These are phyloP conservation scores for Cryptococcus sp. DNA, from an alignment of 1,284 basidiomycete species.

Conservation along the genomic window DNA sequence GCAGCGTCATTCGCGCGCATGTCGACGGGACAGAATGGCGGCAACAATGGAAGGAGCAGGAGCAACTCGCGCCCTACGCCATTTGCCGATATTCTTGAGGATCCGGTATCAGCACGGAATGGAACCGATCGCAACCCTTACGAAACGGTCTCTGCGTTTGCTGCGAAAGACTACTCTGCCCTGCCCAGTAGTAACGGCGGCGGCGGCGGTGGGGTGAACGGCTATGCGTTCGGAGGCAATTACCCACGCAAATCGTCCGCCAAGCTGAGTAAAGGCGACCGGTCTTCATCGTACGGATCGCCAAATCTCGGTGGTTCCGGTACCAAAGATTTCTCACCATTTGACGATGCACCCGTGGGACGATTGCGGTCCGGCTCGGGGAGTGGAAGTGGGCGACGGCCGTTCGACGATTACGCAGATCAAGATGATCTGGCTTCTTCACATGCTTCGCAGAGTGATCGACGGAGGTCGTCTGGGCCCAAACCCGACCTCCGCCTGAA, in stretches of 20 bases:
- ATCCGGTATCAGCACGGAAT: conserved; percentile 1
- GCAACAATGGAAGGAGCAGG: conserved; percentile 4
- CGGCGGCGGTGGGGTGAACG: not conserved
- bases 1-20: conserved; percentile 34
- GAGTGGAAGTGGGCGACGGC: conserved; percentile 9
- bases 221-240: not conserved
- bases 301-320: not conserved
- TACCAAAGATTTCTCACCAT: conserved; percentile 18
- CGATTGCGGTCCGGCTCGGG: conserved; percentile 11
- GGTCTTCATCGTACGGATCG: not conserved
- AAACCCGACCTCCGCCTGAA: conserved; percentile 24
- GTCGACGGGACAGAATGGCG: conserved; percentile 1
- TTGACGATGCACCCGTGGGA: conserved; percentile 22
- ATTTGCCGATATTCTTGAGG: conserved; percentile 29
- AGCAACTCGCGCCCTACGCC: conserved; percentile 19
- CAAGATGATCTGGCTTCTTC: not conserved
- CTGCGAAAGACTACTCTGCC: conserved; percentile 13
- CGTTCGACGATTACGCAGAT: conserved; percentile 27
- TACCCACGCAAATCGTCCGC: not conserved
- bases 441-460: not conserved
- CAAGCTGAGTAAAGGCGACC: not conserved
- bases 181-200: not conserved
- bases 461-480: not conserved
- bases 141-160: conserved; percentile 31
- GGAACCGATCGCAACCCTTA: conserved; percentile 28